Evolutionary conservation across 2,329 filamentous ascomycete species (phyloP).

Genomic region (Colletotrichum limetticola): DNA sequence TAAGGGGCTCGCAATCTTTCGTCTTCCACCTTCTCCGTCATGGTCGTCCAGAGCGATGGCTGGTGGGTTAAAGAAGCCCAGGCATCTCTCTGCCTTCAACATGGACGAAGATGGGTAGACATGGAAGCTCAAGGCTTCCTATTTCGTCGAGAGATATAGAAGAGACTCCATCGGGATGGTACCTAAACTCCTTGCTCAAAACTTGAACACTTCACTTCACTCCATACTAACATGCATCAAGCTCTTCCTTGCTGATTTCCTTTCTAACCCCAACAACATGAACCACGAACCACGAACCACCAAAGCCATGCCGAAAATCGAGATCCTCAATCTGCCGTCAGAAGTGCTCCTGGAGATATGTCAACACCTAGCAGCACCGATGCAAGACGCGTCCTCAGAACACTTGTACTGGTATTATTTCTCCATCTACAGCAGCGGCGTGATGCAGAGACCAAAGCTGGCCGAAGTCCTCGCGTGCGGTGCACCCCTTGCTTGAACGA

Average conservation of each 20-base stretch:
- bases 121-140: not conserved
- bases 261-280: not conserved
- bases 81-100: not conserved
- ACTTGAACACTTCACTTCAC: not conserved
- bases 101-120: not conserved
- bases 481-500: conserved; percentile 1
- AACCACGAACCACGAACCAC: no score
- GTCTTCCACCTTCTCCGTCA: not conserved
- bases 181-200: not conserved
- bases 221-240: not conserved
- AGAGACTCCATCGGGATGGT: not conserved
- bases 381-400: not conserved
- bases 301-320: not conserved
- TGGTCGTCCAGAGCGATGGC: not conserved
- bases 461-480: not conserved
- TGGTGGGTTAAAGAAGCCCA: not conserved
- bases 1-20: no score
- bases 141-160: no score
- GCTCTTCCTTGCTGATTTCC: not conserved
- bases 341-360: conserved; percentile 15
- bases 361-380: not conserved
- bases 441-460: not conserved
- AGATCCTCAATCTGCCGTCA: not conserved
- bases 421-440: not conserved
- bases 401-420: not conserved